phyloP scores from a whole-genome alignment of 140 eudicot species.

The Erigeron philadelphicus region DNA sequence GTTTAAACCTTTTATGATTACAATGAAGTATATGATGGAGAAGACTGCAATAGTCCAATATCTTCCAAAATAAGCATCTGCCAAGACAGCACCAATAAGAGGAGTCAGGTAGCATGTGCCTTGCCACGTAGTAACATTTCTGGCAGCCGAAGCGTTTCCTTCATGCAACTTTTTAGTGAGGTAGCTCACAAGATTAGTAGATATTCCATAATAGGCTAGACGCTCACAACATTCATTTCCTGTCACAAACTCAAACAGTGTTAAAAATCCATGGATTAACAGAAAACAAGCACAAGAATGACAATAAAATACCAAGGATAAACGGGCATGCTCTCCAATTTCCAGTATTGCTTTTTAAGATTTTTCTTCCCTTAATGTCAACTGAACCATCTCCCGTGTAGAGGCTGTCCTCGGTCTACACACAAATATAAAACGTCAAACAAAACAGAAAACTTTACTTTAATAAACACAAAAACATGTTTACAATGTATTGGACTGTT shows the following conservation, averaged over 20 bases:
- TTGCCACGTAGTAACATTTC: slow-evolving; percentile 78
- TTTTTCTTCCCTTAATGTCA: slow-evolving; percentile 55
- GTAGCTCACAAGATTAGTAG: slow-evolving; percentile 75
- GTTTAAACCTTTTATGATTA: slow-evolving; percentile 19
- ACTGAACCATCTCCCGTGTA: slow-evolving; percentile 79
- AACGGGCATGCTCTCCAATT: slow-evolving; percentile 85
- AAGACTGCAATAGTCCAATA: slow-evolving; percentile 82
- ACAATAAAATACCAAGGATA: slow-evolving; percentile 44
- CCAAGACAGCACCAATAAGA: slow-evolving; percentile 76
- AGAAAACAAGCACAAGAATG: background rate
- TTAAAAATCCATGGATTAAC: slow-evolving; percentile 7
- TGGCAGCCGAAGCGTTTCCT: slow-evolving; percentile 79
- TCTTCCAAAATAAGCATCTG: slow-evolving; percentile 85
- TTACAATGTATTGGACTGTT: background rate
- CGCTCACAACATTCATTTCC: slow-evolving; percentile 90
- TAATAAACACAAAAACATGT: background rate
- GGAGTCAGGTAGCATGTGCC: slow-evolving; percentile 88
- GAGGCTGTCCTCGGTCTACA: slow-evolving; percentile 39
- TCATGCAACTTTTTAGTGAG: slow-evolving; percentile 66
- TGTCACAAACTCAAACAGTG: slow-evolving; percentile 17
- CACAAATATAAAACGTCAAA: background rate
- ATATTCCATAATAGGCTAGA: slow-evolving; percentile 74
- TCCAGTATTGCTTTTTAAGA: slow-evolving; percentile 69
- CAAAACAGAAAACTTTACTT: background rate
- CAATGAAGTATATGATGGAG: slow-evolving; percentile 66